Percentiles rank a stretch among this genome's conserved stretches.
These are phyloP conservation scores for Penicillium italicum DNA, from an alignment of 2,329 filamentous ascomycete genomes.

Conservation along the genomic window DNA sequence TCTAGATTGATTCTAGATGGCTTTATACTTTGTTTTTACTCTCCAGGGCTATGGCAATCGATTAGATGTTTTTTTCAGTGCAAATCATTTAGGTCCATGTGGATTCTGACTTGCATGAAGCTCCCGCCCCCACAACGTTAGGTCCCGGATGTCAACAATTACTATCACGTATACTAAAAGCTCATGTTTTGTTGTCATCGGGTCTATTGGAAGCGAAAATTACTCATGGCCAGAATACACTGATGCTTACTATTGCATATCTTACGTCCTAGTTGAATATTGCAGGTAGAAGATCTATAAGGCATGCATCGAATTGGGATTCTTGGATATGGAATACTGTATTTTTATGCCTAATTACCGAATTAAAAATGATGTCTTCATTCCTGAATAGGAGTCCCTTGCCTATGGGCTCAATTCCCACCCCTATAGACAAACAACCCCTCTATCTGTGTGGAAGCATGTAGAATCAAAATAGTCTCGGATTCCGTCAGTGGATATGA, in stretches of 20 bases:
- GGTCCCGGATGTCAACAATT: not conserved
- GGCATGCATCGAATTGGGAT: not conserved
- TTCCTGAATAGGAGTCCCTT: not conserved
- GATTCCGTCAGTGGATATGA: not conserved
- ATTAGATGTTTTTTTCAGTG: not conserved
- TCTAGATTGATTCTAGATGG: not conserved
- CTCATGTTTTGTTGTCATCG: not conserved
- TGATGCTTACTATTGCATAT: not conserved
- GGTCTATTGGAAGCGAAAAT: not conserved
- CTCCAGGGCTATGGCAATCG: too few relatives aligned
- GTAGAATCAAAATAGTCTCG: not conserved
- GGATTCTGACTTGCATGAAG: conserved; percentile 7
- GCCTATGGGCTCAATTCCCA: not conserved
- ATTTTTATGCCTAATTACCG: too few relatives aligned
- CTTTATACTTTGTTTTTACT: not conserved
- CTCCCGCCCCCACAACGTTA: not conserved
- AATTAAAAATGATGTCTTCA: not conserved
- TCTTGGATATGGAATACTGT: not conserved
- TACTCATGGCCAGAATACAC: not conserved
- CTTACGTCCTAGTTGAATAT: not conserved
- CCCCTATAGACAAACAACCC: not conserved
- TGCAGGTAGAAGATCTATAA: not conserved
- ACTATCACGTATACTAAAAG: not conserved
- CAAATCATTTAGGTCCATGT: not conserved
- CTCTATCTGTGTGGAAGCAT: not conserved